Base-by-base conservation (phyloP, 129 eudicot genomes). In the Lactuca saligna region DNA sequence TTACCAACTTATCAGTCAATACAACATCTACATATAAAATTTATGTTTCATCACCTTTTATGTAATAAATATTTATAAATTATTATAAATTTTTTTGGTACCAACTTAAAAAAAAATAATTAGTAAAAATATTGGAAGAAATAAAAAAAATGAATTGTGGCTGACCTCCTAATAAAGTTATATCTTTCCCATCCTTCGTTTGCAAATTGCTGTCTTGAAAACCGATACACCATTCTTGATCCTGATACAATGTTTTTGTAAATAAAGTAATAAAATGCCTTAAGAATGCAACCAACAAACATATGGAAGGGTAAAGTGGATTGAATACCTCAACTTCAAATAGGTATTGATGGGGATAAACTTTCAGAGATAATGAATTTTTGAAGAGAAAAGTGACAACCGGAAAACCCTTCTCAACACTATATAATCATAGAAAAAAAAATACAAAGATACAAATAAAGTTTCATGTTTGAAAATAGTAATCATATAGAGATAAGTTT, bases 111-210 rank as follows among this genome's bases (percentile, higher is more conserved):
- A 25, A 20, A 25, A 25, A 0, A 25, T 25, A 25, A 25, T 25
- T 25, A 25, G 29, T 25, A 0, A 2, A 25, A 2, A 25, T 25
- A 25, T 25, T 25, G 29, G 29, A 55, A 12, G 9, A 65, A 57
- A 56, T 17, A 57, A 59, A 57, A 60, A 65, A 32, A 20, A 65
- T 44, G 69, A 62, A 10, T 66, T 7, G 1, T 35, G 32, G 35
- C 64, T 49, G 65, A 91, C 97, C 95, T 88, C 97, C 97, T 74
- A 91, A 74, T 54, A 91, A 75, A 68, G 92, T 91, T 57, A 91
- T 75, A 62, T 85, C 88, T 76, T 78, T 88, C 72, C 97, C 96
- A 70, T 87, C 90, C 71, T 60, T 87, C 0, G 96, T 75, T 79
- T 87, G 95, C 81, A 82, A 54, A 3, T 86, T 96, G 42, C 87